Evolutionary conservation across 768 basidiomycete species (phyloP).

Genomic region (Lactifluus hygrophoroides): DNA sequence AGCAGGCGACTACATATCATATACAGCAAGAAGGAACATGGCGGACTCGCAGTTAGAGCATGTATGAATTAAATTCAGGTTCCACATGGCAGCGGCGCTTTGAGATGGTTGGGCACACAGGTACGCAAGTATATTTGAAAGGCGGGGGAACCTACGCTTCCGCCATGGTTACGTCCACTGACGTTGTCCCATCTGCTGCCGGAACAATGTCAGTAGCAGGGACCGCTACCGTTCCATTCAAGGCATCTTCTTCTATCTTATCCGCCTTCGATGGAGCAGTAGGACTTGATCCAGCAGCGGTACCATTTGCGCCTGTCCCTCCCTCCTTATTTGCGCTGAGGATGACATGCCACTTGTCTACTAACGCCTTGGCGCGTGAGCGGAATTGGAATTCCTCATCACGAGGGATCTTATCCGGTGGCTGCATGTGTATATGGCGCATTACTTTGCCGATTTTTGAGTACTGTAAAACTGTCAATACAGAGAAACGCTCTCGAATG

Average conservation of each 20-base stretch:
- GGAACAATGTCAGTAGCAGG: neutral
- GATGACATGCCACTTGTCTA: conserved; percentile 60
- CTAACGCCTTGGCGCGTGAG: conserved; percentile 57
- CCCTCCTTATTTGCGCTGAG: conserved; percentile 30
- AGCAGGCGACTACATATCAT: conserved; percentile 10
- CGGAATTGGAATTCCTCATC: conserved; percentile 65
- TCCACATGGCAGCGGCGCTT: conserved; percentile 1
- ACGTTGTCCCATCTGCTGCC: conserved; percentile 15
- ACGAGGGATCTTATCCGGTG: conserved; percentile 47
- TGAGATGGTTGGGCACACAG: neutral
- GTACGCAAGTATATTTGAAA: neutral
- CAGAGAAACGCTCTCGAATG: neutral
- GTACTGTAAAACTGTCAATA: conserved; percentile 30
- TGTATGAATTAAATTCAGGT: conserved; percentile 5
- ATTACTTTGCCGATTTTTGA: conserved; percentile 84
- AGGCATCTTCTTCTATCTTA: conserved; percentile 8
- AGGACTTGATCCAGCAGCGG: conserved; percentile 11
- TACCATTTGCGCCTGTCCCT: conserved; percentile 9
- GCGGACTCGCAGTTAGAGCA: neutral
- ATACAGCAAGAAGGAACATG: conserved; percentile 17
- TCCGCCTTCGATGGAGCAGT: conserved; percentile 12
- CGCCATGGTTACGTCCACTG: conserved; percentile 15
- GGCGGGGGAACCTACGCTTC: conserved; percentile 3
- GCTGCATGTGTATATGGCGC: conserved; percentile 68
- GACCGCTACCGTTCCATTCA: neutral